Conservation (phyloP, 1,284 basidiomycete genomes). For the Naganishia sp. region DNA sequence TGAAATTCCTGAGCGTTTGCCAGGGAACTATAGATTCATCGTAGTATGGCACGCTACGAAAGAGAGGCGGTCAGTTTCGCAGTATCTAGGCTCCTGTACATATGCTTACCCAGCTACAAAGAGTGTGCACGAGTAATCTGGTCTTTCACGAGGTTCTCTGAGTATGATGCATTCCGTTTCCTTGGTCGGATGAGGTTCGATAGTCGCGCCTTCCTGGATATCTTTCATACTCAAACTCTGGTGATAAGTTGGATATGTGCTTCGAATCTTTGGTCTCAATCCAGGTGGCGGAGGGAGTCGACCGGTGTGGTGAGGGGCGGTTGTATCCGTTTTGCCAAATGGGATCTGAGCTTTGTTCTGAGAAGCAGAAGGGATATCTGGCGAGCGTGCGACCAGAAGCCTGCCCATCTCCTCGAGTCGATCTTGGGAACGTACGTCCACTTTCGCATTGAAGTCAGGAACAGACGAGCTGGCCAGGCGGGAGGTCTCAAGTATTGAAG, state of each 20-base stretch:
- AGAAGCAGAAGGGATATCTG: no score
- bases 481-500: no score
- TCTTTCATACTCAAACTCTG: neutral
- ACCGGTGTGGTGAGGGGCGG: neutral
- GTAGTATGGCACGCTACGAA: constrained; percentile 1
- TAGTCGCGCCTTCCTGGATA: constrained; percentile 14
- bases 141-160: constrained; percentile 15
- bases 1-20: constrained; percentile 7
- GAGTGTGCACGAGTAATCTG: constrained; percentile 18
- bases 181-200: constrained; percentile 19
- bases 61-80: neutral
- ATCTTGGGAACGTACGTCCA: no score
- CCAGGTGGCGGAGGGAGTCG: neutral
- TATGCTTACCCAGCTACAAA: constrained; percentile 27
- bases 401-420: no score
- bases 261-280: neutral
- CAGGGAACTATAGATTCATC: constrained; percentile 8
- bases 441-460: no score
- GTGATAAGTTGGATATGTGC: neutral
- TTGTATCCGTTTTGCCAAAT: no score
- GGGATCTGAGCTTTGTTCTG: no score
- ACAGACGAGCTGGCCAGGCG: no score
- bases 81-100: no score
- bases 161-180: constrained; percentile 12
- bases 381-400: no score